Conservation (phyloP, 257 asterid genomes). For the Solanum ahanhuiri region DNA sequence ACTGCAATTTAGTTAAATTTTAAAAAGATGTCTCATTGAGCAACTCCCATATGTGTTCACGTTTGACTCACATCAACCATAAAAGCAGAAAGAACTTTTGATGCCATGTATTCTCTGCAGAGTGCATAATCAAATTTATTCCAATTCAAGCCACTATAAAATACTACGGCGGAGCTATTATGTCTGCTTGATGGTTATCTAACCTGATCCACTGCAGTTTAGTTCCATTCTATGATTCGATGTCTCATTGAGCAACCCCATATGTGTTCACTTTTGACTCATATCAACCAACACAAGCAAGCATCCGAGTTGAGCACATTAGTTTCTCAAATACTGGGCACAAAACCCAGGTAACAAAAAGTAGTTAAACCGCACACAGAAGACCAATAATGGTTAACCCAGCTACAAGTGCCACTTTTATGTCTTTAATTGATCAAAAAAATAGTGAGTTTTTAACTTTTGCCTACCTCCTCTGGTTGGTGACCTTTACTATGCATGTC, state of each 20-base stretch:
- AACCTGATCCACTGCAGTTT: neutral
- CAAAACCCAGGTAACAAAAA: neutral
- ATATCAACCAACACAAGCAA: neutral
- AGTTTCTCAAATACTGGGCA: neutral
- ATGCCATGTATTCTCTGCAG: neutral
- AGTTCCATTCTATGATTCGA: neutral
- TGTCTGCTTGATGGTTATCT: neutral
- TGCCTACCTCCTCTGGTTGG: constrained; percentile 75
- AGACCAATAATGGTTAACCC: neutral
- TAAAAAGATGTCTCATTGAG: neutral
- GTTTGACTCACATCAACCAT: neutral
- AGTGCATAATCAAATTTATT: neutral
- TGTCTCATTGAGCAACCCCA: neutral
- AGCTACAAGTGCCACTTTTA: neutral
- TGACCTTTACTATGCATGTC: constrained; percentile 90
- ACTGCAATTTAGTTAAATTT: neutral
- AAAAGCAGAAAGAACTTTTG: neutral
- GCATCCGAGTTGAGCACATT: neutral
- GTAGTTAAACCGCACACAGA: neutral
- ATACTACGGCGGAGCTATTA: neutral
- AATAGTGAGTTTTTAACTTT: neutral
- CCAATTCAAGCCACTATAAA: neutral
- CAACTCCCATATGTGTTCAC: neutral
- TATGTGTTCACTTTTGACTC: neutral
- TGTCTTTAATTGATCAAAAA: neutral